phyloP scores from a whole-genome alignment of 192 early-diverging fungal genomes.

The Pilobolus umbonatus region DNA sequence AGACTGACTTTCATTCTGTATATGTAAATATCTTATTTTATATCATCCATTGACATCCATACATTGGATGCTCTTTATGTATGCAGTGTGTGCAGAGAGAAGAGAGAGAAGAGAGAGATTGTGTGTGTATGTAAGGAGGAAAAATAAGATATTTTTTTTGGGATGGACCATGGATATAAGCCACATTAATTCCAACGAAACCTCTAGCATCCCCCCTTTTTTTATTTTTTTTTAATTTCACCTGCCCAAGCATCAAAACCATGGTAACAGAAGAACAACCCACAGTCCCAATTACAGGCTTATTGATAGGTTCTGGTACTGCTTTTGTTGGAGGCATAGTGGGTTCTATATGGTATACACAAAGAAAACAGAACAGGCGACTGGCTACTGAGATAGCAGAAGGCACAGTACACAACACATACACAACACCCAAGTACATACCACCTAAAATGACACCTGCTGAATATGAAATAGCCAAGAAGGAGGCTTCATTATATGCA shows the following conservation, averaged over 20 bases:
- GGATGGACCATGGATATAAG: too few relatives aligned
- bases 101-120: too few relatives aligned
- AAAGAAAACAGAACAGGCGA: constrained; percentile 9
- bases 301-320: constrained; percentile 7
- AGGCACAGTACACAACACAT: background rate
- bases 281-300: background rate
- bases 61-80: too few relatives aligned
- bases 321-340: constrained; percentile 15
- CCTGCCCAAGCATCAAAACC: background rate
- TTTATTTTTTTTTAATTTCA: background rate
- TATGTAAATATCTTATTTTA: too few relatives aligned
- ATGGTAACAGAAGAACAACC: background rate
- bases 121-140: too few relatives aligned
- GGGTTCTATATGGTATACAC: constrained; percentile 19
- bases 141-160: too few relatives aligned
- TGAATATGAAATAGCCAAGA: constrained; percentile 24
- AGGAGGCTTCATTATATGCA: constrained; percentile 26
- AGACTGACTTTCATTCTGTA: too few relatives aligned
- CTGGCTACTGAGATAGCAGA: background rate
- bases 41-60: too few relatives aligned
- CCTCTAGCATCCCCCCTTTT: too few relatives aligned
- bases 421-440: constrained; percentile 12
- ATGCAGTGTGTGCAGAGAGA: too few relatives aligned
- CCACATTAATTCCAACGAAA: too few relatives aligned
- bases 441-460: constrained; percentile 31